Percentiles rank a stretch among this genome's conserved stretches.
Conservation (phyloP, 805 yeast genomes). For the Candida piceae region DNA sequence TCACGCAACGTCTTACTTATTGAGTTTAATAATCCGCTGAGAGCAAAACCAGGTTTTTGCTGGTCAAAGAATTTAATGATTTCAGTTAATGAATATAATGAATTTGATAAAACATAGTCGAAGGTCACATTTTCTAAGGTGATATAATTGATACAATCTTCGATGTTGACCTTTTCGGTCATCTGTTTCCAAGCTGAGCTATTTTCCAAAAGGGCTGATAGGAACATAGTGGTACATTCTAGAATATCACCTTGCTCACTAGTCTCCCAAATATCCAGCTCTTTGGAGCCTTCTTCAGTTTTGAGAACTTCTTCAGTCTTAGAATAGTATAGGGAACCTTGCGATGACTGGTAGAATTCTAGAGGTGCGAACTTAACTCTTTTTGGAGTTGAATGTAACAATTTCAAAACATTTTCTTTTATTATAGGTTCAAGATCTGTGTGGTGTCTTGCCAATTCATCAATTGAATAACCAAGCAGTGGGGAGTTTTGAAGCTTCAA, state of each 20-base stretch:
- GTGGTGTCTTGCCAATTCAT: constrained; percentile 79
- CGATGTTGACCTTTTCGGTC: constrained; percentile 34
- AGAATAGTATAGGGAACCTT: constrained; percentile 35
- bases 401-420: constrained; percentile 38
- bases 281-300: constrained; percentile 36
- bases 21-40: constrained; percentile 16
- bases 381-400: constrained; percentile 43
- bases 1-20: constrained; percentile 12
- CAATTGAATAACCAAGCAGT: constrained; percentile 62
- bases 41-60: constrained; percentile 45
- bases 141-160: constrained; percentile 44
- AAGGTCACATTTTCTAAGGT: constrained; percentile 52
- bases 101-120: constrained; percentile 54
- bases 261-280: constrained; percentile 49
- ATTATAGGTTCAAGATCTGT: constrained; percentile 64
- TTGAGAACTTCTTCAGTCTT: constrained; percentile 37
- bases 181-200: constrained; percentile 42
- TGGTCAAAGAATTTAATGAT: constrained; percentile 55
- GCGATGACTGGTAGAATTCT: constrained; percentile 38
- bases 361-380: constrained; percentile 36
- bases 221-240: constrained; percentile 46
- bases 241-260: constrained; percentile 40
- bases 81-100: constrained; percentile 47
- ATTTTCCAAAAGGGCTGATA: constrained; percentile 49
- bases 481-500: constrained; percentile 48